phyloP scores from a whole-genome alignment of 73 alveolate genomes.

The Uronychia setigera region DNA sequence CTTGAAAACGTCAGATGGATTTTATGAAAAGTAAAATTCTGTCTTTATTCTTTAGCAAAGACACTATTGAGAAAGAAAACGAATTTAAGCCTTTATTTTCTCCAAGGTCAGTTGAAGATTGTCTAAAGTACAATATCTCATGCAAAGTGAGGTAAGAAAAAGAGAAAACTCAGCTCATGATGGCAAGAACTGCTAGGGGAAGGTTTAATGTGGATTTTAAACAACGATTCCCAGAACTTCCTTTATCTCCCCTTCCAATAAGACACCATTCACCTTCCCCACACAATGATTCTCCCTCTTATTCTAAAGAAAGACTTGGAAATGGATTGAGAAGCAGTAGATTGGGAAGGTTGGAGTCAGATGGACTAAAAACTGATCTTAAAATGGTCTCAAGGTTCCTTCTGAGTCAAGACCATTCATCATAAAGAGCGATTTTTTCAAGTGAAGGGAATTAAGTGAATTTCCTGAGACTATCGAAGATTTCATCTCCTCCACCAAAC shows the following conservation, averaged over 20 bases:
- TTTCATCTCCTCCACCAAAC: background rate
- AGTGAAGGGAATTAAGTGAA: background rate
- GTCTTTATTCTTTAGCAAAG: background rate
- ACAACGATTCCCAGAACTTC: background rate
- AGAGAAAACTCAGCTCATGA: background rate
- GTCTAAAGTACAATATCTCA: background rate
- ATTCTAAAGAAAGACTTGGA: too few species aligned
- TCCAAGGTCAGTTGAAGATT: background rate
- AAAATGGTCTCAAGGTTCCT: background rate
- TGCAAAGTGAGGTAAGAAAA: background rate
- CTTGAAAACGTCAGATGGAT: background rate
- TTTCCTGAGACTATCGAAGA: background rate
- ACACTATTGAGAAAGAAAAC: background rate
- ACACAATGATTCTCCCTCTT: too few species aligned
- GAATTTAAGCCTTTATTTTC: background rate
- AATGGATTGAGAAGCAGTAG: too few species aligned
- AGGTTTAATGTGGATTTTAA: background rate
- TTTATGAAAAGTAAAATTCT: background rate
- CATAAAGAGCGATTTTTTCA: background rate
- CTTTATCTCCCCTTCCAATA: background rate
- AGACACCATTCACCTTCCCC: background rate
- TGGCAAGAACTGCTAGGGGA: background rate
- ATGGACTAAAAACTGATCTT: background rate
- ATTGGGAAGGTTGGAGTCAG: too few species aligned
- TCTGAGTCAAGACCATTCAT: background rate